Conservation (phyloP, 73 alveolate species). For the Urostyla sp. region DNA sequence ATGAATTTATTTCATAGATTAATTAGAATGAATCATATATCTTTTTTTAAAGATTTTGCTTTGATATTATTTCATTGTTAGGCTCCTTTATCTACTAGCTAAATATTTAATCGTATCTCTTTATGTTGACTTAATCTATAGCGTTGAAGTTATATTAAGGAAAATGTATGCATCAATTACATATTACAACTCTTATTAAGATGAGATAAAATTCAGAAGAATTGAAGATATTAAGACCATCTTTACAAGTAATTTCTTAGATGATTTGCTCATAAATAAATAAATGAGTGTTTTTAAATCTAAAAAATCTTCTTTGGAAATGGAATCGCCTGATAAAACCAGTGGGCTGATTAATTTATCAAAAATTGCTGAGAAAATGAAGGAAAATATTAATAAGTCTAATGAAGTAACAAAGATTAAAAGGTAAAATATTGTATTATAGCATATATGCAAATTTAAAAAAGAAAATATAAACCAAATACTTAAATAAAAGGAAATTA, state of each 20-base stretch:
- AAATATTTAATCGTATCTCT: neutral
- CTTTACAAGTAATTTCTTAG: constrained; percentile 8
- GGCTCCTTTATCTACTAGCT: constrained; percentile 33
- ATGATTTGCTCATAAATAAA: neutral
- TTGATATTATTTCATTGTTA: constrained; percentile 37
- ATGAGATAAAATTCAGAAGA: constrained; percentile 17
- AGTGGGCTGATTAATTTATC: constrained; percentile 11
- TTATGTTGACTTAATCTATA: neutral
- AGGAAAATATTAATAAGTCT: constrained; percentile 1
- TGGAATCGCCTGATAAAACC: neutral
- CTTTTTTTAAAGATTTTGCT: constrained; percentile 43
- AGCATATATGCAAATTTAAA: too few species aligned
- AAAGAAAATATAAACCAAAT: constrained; percentile 17
- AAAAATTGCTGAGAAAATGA: constrained; percentile 35
- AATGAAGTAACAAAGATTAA: neutral
- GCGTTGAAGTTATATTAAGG: constrained; percentile 35
- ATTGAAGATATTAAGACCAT: constrained; percentile 1
- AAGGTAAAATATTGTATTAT: neutral
- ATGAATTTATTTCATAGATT: neutral
- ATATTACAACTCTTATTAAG: neutral
- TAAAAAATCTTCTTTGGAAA: neutral
- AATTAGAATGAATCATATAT: constrained; percentile 30
- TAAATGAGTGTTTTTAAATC: neutral
- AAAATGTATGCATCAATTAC: constrained; percentile 28
- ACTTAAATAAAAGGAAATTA: neutral